These are phyloP conservation scores for Xylaria castorea DNA, from an alignment of 495 filamentous ascomycete genomes.

Conservation along the genomic window DNA sequence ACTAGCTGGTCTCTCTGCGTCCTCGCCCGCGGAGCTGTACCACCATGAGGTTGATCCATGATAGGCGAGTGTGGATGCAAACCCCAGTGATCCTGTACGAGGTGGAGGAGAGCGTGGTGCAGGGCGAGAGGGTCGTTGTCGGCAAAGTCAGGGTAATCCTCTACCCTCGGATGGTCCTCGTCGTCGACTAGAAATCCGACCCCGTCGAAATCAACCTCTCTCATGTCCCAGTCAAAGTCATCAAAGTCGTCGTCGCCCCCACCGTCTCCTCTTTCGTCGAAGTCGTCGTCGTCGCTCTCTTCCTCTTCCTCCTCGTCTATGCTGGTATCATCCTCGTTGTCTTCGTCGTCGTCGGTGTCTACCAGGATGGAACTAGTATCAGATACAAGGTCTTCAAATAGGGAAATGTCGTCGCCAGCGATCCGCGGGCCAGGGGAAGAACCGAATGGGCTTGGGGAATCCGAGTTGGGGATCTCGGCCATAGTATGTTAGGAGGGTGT, in stretches of 20 bases:
- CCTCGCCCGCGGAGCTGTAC: background rate
- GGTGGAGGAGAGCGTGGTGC: conserved; percentile 16
- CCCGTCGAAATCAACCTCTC: conserved; percentile 18
- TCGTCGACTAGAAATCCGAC: background rate
- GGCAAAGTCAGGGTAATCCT: conserved; percentile 3
- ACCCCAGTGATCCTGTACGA: conserved; percentile 20
- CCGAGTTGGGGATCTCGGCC: conserved; percentile 16
- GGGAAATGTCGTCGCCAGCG: no score
- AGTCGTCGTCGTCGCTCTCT: background rate
- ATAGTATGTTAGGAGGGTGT: background rate
- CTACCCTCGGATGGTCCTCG: conserved; percentile 7
- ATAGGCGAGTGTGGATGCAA: background rate
- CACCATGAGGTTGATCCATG: conserved; percentile 10
- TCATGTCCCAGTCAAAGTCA: conserved; percentile 15
- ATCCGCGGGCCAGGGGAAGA: background rate
- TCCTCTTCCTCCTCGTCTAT: conserved; percentile 9
- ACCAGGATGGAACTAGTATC: background rate
- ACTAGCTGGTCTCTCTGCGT: conserved; percentile 37
- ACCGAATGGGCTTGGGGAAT: background rate
- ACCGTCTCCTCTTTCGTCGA: background rate
- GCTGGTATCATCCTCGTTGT: conserved; percentile 1
- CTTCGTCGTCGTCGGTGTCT: conserved; percentile 3
- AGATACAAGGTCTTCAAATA: conserved; percentile 7
- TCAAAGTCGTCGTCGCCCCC: conserved; percentile 10
- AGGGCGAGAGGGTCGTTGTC: conserved; percentile 18